Conservation (phyloP, 345 rosid species). For the Psidium guajava region DNA sequence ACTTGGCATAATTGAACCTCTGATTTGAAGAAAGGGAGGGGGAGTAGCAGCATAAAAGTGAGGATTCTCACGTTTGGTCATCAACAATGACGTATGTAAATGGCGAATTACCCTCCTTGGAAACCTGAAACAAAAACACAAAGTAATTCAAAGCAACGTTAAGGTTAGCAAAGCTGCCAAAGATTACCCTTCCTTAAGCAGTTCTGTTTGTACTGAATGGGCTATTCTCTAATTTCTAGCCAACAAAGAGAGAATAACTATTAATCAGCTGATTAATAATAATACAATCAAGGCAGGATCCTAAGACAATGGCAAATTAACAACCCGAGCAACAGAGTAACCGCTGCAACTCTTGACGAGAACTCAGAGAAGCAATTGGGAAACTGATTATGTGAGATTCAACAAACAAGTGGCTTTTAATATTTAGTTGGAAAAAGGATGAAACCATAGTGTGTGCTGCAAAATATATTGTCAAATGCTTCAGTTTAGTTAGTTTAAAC, state of each 20-base stretch:
- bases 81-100: slow-evolving; percentile 84
- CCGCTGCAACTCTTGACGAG: background rate
- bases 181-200: background rate
- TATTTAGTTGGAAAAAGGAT: background rate
- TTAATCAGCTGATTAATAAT: background rate
- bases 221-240: background rate
- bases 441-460: background rate
- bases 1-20: background rate
- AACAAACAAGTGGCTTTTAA: background rate
- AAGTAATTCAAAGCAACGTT: background rate
- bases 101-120: slow-evolving; percentile 81
- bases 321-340: background rate
- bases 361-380: background rate
- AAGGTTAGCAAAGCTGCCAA: background rate
- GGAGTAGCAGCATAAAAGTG: background rate
- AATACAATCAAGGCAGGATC: background rate
- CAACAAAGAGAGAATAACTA: background rate
- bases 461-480: background rate
- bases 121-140: slow-evolving; percentile 32
- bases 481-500: background rate
- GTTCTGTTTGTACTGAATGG: background rate
- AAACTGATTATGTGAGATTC: background rate
- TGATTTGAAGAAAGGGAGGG: background rate
- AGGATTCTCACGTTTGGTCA: slow-evolving; percentile 51
- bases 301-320: background rate